Base-by-base conservation (phyloP, 208 protist genomes). In the Trypanosoma boissoni region DNA sequence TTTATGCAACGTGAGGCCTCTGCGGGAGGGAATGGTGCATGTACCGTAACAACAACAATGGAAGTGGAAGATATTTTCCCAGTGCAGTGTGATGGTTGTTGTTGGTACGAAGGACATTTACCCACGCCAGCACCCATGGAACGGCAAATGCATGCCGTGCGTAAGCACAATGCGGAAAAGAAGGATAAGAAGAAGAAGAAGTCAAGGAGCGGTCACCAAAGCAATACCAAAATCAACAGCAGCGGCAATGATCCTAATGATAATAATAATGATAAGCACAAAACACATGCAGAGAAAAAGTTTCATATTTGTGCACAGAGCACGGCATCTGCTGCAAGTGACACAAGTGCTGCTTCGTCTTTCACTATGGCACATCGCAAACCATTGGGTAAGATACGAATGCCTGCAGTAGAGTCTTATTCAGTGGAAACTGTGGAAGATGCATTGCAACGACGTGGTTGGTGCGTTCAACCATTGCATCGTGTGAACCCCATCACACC, bases 401-500 rank as follows among this genome's bases (percentile, higher is more conserved):
- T n/a, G n/a, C n/a, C n/a, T n/a, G n/a, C n/a, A n/a, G n/a, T n/a
- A n/a, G n/a, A n/a, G n/a, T n/a, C n/a, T n/a, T n/a, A n/a, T n/a
- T n/a, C n/a, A n/a, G 34, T 12, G 51, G 51, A 16, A 5, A 42
- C 10, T 7, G 23, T 9, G 16, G 51, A 57, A 3, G 32, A 57
- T 24, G 63, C 54, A 23, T 18, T 50, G 0, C 27, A 58, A n/a
- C 56, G 45, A 29, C 53, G 53, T 60, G 70, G 73, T 23, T 87
- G 79, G 79, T 91, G 83, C 42, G 79, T 86, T 42, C 70, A 74
- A 12, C 76, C 73, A 1, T 37, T 87, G 51, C 72, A 62, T 20
- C 46, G 24, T 10, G 31, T 51, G 29, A 48, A 64, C 23, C 74
- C 83, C 9, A 56, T 87, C 2, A 50, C 48, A 34, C 52, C 63